Evolutionary conservation across 768 basidiomycete genomes (phyloP).

Genomic region (Agaricus blazei): DNA sequence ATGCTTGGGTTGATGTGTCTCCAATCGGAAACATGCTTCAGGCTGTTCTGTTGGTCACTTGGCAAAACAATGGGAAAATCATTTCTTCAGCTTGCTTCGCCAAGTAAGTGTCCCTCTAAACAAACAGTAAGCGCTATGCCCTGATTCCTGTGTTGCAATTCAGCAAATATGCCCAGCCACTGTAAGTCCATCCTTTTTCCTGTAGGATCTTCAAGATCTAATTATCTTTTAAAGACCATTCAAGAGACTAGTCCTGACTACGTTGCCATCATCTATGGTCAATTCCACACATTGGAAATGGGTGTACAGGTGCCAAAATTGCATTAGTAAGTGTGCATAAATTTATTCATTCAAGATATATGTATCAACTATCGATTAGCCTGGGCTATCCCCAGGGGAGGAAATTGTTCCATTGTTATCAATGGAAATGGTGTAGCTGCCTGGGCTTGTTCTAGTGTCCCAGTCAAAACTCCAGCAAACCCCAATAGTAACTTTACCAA

Average conservation of each 20-base stretch:
- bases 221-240: conserved; percentile 28
- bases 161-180: conserved; percentile 48
- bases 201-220: background rate
- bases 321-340: conserved; percentile 40
- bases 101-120: conserved; percentile 35
- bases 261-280: conserved; percentile 42
- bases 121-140: background rate
- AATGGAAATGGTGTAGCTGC: conserved; percentile 36
- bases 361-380: conserved; percentile 12
- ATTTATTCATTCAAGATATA: background rate
- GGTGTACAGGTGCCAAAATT: conserved; percentile 65
- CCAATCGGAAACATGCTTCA: conserved; percentile 51
- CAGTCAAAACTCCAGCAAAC: conserved; percentile 43
- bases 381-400: conserved; percentile 31
- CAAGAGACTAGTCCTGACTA: conserved; percentile 47
- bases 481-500: conserved; percentile 46
- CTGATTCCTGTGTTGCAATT: background rate
- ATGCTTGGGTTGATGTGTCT: conserved; percentile 54
- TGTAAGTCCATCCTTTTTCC: conserved; percentile 22
- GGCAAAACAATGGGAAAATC: conserved; percentile 49
- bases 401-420: conserved; percentile 32
- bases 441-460: conserved; percentile 42
- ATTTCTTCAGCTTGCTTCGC: conserved; percentile 49
- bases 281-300: conserved; percentile 65
- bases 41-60: conserved; percentile 54